Base-by-base conservation (phyloP, 495 filamentous ascomycete genomes). In the Penicillium salamii region DNA sequence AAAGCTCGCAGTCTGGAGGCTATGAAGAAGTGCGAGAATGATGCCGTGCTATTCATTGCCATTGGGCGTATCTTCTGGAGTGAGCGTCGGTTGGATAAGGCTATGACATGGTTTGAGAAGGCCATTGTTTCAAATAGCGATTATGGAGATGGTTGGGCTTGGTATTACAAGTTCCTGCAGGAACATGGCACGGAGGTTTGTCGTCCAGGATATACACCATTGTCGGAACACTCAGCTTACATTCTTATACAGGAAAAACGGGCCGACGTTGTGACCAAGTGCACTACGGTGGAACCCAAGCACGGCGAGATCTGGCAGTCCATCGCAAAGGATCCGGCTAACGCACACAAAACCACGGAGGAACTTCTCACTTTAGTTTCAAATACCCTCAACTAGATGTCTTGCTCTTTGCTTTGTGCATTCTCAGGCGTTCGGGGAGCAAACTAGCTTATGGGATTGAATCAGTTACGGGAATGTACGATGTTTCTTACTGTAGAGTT, bases 81-180 rank as follows among this genome's bases (percentile, higher is more conserved):
- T 6, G 86, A 90, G 66, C 76, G 93, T 5, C 84, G 85, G 61
- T 73, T 97, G 18, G 91, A 96, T 50, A 91, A 96, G 62, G 91
- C 95, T 9, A 82, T 86, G 70, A 91, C 82, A 46, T 98, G 93
- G 93, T 97, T 98, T 61, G 88, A 95, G 74, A 93, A 96, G 71
- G 93, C 93, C 4, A 84, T 96, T 44, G 69, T 95, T 45, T 75
- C 90, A 11, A 89, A 97, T 58, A 78, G 83, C 20, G 91, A 97
- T 64, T 66, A 84, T 24, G 93, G 95, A 26, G 93, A 98, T 72
- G 90, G 85, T 5, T 98, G 93, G 93, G 93, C 90, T 32, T 98
- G 92, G 92, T 98, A 96, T 59, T 93, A 87, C 68, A 95, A 92
- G 69, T 98, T 97, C 61, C 62, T 97, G 57, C 49, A 79, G 52